Percentiles rank a stretch among this genome's conserved stretches.
Conservation (phyloP, 306 rosid species). For the Quercus rubra region DNA sequence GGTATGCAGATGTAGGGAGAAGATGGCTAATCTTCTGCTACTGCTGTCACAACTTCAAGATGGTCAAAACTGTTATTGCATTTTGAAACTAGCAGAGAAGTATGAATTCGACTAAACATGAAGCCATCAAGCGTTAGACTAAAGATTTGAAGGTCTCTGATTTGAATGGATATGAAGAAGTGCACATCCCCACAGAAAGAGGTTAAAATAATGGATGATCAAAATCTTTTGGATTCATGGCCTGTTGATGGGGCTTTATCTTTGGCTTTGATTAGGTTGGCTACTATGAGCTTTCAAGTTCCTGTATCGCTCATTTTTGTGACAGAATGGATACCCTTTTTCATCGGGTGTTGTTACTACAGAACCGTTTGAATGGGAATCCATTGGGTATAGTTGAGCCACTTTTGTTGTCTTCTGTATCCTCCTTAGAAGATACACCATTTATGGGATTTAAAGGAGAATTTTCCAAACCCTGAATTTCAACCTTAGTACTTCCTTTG, state of each 20-base stretch:
- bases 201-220: constrained; percentile 88
- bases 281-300: constrained; percentile 60
- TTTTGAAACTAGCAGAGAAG: constrained; percentile 81
- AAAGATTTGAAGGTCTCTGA: constrained; percentile 84
- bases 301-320: constrained; percentile 79
- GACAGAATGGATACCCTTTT: constrained; percentile 49
- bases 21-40: constrained; percentile 81
- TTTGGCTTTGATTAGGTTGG: constrained; percentile 56
- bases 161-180: constrained; percentile 31
- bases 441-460: too few species aligned
- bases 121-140: constrained; percentile 66
- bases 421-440: too few species aligned
- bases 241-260: constrained; percentile 40
- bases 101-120: constrained; percentile 71
- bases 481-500: too few species aligned
- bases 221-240: constrained; percentile 73
- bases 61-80: constrained; percentile 82
- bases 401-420: too few species aligned
- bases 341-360: constrained; percentile 62
- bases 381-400: too few species aligned
- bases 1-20: constrained; percentile 85
- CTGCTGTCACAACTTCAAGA: constrained; percentile 83
- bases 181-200: constrained; percentile 57
- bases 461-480: too few species aligned
- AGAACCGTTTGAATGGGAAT: constrained; percentile 30